Percentiles rank a stretch among this genome's conserved stretches.
Evolutionary conservation across 345 rosid species (phyloP).

Genomic region (Gossypium sturtianum): DNA sequence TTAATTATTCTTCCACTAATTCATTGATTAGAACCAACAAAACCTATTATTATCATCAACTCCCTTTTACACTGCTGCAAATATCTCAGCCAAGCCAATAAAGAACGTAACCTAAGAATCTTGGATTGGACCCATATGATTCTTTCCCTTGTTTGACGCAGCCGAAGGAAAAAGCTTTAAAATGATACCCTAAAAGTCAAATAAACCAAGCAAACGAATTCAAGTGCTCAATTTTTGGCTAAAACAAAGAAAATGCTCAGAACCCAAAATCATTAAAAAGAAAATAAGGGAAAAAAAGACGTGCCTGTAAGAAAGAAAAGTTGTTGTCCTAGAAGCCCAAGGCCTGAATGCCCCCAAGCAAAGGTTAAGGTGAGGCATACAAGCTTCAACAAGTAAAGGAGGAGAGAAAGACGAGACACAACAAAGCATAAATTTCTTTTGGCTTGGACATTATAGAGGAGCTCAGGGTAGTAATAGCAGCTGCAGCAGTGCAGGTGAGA

Average conservation of each 20-base stretch:
- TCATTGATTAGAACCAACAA: not conserved
- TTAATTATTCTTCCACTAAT: not conserved
- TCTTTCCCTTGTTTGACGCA: not conserved
- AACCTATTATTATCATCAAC: not conserved
- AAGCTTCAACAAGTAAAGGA: not conserved
- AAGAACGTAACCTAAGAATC: not conserved
- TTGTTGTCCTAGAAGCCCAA: not conserved
- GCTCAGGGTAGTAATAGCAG: not conserved
- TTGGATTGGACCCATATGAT: constrained; percentile 6
- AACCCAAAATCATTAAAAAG: not conserved
- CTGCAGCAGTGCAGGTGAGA: not conserved
- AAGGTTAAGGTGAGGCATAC: not conserved
- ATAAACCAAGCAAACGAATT: not conserved
- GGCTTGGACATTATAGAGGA: not conserved
- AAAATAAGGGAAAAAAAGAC: not conserved
- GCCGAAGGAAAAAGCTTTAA: not conserved
- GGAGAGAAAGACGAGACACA: not conserved
- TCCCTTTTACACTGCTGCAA: not conserved
- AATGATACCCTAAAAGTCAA: not conserved
- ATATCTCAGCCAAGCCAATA: not conserved
- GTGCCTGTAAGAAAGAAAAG: not conserved
- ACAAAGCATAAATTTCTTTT: not conserved
- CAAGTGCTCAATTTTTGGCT: not conserved
- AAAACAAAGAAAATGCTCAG: not conserved
- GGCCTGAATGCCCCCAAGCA: not conserved